Evolutionary conservation across 805 yeast genomes (phyloP), one percentile per base, ranked within the genome.

Genomic region (Ogataea thermomethanolica): DNA sequence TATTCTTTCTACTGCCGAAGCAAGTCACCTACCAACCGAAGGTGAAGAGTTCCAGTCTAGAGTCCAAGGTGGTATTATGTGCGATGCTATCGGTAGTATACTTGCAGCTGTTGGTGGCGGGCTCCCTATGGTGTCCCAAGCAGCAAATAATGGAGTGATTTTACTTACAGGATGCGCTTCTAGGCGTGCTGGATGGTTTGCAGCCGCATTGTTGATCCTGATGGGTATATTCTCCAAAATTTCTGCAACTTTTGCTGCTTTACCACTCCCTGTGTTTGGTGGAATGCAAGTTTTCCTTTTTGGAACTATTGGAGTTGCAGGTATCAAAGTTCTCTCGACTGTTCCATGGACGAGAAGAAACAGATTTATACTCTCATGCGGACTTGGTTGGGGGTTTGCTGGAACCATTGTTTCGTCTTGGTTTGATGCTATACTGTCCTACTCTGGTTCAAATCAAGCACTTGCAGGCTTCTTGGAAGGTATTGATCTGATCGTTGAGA

Each of bases 131-230:
- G 78, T 88, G 5, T 80, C 88, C 0, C 84, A 84, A 64, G 95
- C 95, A 10, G 93, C 85, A 60, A 86, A 86, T 64, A 86, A 86
- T 56, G 95, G 95, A 66, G 93, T 85, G 35, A 85, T 86, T 46
- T 75, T 88, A 23, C 69, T 86, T 56, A 86, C 95, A 25, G 83
- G 82, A 59, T 84, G 91, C 62, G 95, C 95, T 25, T 79, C 83
- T 56, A 72, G 88, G 61, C 34, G 42, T 5, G 50, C 50, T 2
- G 54, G 54, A 12, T 48, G 46, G 45, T 66, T 68, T 34, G 87
- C 78, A 17, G 79, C 71, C 9, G 90, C 81, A 61, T 79, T 82
- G 65, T 64, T 85, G 51, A 56, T 84, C 37, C 56, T 85, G 41
- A 82, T 84, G 89, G 95, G 95, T 21, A 63, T 85, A 23, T 81